Conservation (phyloP, 1,139 yeast species). For the Hyphopichia wangnamkhiaoensis region DNA sequence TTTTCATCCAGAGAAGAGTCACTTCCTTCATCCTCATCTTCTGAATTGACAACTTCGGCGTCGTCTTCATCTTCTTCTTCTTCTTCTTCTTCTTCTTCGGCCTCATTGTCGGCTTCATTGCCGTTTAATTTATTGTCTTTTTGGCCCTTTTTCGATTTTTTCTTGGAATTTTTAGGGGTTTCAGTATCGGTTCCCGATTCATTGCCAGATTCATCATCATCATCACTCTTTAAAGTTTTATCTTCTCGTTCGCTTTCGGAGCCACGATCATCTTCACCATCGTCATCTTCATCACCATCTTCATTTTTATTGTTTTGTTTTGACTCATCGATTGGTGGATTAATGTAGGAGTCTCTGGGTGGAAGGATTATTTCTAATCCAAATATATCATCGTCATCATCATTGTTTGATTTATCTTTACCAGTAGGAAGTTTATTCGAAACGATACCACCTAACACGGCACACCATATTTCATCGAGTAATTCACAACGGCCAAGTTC, state of each 20-base stretch:
- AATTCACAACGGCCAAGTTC: constrained; percentile 53
- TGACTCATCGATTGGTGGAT: constrained; percentile 11
- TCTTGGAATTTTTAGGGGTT: not conserved
- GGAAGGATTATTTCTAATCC: constrained; percentile 48
- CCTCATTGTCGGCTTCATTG: constrained; percentile 23
- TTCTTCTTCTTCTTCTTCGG: constrained; percentile 27
- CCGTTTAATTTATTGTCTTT: constrained; percentile 22
- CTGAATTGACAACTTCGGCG: constrained; percentile 10
- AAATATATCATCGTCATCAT: constrained; percentile 25
- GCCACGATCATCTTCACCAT: constrained; percentile 13
- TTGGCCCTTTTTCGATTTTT: constrained; percentile 9
- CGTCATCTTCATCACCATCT: constrained; percentile 12
- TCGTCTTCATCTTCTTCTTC: constrained; percentile 19
- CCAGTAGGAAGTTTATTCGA: constrained; percentile 35
- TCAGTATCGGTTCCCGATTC: constrained; percentile 16
- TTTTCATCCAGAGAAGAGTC: constrained; percentile 11
- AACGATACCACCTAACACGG: constrained; percentile 49
- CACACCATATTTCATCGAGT: constrained; percentile 73
- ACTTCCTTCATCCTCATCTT: constrained; percentile 12
- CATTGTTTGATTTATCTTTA: constrained; percentile 28
- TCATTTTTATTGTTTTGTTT: constrained; percentile 7
- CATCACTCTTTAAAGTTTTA: constrained; percentile 26
- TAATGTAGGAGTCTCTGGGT: constrained; percentile 27
- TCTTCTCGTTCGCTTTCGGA: constrained; percentile 16
- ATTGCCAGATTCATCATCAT: constrained; percentile 17